Percentiles rank a stretch among this genome's conserved stretches.
Conservation (phyloP, 768 basidiomycete genomes). For the Dictyophora rubrovolvata region DNA sequence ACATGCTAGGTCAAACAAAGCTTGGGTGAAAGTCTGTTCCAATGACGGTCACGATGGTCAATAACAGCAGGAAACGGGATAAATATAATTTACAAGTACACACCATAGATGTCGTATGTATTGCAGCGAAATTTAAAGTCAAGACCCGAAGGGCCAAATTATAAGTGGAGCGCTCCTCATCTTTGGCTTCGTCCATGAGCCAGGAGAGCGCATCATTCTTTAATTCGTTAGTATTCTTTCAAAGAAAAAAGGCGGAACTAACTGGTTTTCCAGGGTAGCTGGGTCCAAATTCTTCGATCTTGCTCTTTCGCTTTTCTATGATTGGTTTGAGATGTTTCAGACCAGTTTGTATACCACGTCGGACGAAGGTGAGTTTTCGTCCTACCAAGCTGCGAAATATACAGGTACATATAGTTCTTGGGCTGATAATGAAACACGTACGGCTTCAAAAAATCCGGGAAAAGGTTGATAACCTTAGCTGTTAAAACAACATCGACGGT, state of each 20-base stretch:
- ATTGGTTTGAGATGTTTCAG: background rate
- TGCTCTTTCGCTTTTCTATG: background rate
- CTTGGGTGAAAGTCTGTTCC: slow-evolving; percentile 22
- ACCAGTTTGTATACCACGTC: background rate
- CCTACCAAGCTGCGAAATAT: slow-evolving; percentile 1
- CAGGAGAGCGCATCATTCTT: slow-evolving; percentile 10
- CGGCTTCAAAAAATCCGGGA: slow-evolving; percentile 11
- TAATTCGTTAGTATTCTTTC: background rate
- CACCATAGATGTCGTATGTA: slow-evolving; percentile 11
- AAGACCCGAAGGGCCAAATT: slow-evolving; percentile 7
- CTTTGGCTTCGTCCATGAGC: slow-evolving; percentile 11
- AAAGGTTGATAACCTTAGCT: slow-evolving; percentile 1
- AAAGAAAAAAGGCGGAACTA: background rate
- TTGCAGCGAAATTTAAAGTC: slow-evolving; percentile 9
- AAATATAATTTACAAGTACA: background rate
- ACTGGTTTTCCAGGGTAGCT: background rate
- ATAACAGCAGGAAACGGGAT: background rate
- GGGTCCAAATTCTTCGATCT: background rate
- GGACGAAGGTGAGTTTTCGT: slow-evolving; percentile 1
- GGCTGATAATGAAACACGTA: slow-evolving; percentile 9
- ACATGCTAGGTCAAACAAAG: slow-evolving; percentile 28
- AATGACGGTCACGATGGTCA: background rate
- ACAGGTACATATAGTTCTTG: background rate
- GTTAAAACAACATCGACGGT: background rate
- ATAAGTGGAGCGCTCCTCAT: background rate